These are phyloP conservation scores for Backusella tarrabulga DNA, from an alignment of 192 early-diverging fungal species.

Conservation along the genomic window DNA sequence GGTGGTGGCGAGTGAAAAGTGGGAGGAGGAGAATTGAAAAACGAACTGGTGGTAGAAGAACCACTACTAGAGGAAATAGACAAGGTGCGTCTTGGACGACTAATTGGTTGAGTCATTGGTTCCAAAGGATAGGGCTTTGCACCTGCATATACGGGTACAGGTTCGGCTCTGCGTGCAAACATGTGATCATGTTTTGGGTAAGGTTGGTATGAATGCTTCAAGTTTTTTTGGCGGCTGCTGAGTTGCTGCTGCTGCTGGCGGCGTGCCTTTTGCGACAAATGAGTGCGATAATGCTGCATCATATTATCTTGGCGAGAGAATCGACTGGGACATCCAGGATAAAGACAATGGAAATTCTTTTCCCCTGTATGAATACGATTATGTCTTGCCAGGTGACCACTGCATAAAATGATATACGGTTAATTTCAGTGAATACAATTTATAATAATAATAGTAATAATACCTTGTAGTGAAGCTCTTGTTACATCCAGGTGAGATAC, in stretches of 20 bases:
- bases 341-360: slow-evolving; percentile 72
- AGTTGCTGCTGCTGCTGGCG: slow-evolving; percentile 27
- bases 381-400: slow-evolving; percentile 82
- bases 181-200: not conserved
- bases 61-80: slow-evolving; percentile 7
- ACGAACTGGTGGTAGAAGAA: not conserved
- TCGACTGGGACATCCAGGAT: slow-evolving; percentile 66
- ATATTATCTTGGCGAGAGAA: slow-evolving; percentile 86
- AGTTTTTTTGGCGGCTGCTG: not conserved
- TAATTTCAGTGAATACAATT: not conserved
- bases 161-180: not conserved
- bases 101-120: not conserved
- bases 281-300: slow-evolving; percentile 86
- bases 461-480: slow-evolving; percentile 82
- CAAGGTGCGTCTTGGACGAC: not conserved
- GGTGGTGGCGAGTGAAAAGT: not conserved
- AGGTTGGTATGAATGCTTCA: not conserved
- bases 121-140: not conserved
- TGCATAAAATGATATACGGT: slow-evolving; percentile 13
- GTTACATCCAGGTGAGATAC: slow-evolving; percentile 59
- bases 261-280: slow-evolving; percentile 66
- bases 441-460: not conserved
- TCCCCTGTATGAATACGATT: slow-evolving; percentile 81
- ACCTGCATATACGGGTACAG: not conserved
- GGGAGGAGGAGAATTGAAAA: not conserved